Evolutionary conservation across 1,139 yeast genomes (phyloP).

Genomic region (Hemisphaericaspora xylanilytica): DNA sequence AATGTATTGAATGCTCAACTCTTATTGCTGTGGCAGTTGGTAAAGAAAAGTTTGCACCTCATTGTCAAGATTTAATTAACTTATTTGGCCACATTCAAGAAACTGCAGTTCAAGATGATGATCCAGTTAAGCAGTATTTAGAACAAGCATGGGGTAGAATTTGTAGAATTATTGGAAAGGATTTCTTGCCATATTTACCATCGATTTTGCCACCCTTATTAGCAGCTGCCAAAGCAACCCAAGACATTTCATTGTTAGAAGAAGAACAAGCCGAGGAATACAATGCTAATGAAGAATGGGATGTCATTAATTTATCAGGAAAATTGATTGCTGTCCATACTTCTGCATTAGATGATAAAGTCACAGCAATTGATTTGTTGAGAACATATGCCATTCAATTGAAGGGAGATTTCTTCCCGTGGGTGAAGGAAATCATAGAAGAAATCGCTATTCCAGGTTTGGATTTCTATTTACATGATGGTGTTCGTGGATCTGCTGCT

Average conservation of each 20-base stretch:
- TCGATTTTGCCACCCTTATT: conserved; percentile 88
- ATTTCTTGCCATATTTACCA: conserved; percentile 82
- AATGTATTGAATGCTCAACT: conserved; percentile 93
- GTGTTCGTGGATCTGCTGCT: conserved; percentile 89
- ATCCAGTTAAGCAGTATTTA: conserved; percentile 81
- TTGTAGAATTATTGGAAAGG: conserved; percentile 81
- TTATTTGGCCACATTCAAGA: conserved; percentile 74
- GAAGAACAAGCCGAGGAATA: conserved; percentile 85
- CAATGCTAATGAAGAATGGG: conserved; percentile 91
- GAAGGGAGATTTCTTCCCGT: conserved; percentile 78
- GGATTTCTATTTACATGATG: conserved; percentile 89
- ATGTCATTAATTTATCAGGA: conserved; percentile 86
- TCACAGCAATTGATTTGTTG: conserved; percentile 83
- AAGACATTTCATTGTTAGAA: conserved; percentile 83
- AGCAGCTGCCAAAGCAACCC: conserved; percentile 82
- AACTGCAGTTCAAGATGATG: conserved; percentile 58
- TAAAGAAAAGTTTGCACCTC: conserved; percentile 78
- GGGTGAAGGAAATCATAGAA: conserved; percentile 72
- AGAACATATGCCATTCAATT: conserved; percentile 85
- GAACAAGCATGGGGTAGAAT: conserved; percentile 97
- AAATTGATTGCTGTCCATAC: conserved; percentile 94
- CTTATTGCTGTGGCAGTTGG: conserved; percentile 97
- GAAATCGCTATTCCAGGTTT: conserved; percentile 86
- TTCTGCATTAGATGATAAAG: conserved; percentile 87
- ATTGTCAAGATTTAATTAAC: conserved; percentile 71